Percentiles rank a stretch among this genome's conserved stretches.
These are phyloP conservation scores for Xylariales sp. DNA, from an alignment of 2,329 filamentous ascomycete species.

Conservation along the genomic window DNA sequence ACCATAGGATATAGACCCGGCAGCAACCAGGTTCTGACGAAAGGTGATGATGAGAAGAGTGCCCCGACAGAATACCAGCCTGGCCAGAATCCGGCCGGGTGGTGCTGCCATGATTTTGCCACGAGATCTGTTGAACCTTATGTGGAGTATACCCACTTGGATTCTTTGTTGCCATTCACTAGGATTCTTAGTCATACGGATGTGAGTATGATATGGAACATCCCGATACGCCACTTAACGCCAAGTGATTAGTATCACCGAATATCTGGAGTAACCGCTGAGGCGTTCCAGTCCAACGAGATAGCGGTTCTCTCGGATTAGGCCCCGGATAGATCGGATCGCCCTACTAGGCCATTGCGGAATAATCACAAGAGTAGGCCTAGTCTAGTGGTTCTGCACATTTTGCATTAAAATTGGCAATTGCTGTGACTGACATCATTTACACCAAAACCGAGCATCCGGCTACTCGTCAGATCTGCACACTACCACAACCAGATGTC, in stretches of 20 bases:
- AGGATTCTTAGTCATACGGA: background rate
- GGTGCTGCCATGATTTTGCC: background rate
- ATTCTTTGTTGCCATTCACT: background rate
- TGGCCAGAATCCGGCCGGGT: constrained; percentile 1
- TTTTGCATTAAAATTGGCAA: too few relatives aligned
- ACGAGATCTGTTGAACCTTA: background rate
- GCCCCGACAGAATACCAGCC: constrained; percentile 3
- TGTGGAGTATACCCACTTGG: constrained; percentile 5
- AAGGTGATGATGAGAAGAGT: constrained; percentile 4
- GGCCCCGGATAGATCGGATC: too few relatives aligned
- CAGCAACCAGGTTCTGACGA: background rate
- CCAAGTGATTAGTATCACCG: constrained; percentile 10
- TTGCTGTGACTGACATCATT: too few relatives aligned
- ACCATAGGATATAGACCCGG: too few relatives aligned
- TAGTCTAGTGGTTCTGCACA: too few relatives aligned
- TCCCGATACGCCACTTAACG: background rate
- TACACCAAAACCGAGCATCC: background rate
- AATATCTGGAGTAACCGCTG: background rate
- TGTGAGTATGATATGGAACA: background rate
- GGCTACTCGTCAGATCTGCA: background rate
- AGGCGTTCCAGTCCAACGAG: background rate
- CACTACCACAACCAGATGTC: constrained; percentile 39
- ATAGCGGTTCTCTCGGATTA: background rate
- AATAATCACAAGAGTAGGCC: too few relatives aligned
- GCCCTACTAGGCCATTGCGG: too few relatives aligned